Evolutionary conservation across 1,284 basidiomycete genomes (phyloP), one percentile per base, ranked within the genome.

Genomic region (Athelia sp.): DNA sequence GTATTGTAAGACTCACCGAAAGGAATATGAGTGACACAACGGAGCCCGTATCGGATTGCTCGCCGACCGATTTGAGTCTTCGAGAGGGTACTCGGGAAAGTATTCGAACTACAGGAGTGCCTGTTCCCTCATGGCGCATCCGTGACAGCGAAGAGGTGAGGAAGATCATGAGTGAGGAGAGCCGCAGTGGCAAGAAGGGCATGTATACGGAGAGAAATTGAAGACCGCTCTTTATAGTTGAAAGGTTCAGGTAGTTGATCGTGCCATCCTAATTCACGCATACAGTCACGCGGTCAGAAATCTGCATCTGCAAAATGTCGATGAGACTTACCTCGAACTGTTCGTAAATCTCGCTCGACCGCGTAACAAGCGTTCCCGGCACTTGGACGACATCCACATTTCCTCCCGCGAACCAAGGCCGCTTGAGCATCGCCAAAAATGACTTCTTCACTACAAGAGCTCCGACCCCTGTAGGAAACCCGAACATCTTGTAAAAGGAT

Each of bases 401-500:
- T 0, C 90, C 90, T 15, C 90, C 90, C 1, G 90, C 81, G 60
- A 93, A 93, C 87, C 90, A 93, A 0, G 87, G 87, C 2, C 86
- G 74, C 53, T 78, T 69, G 44, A 90, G 71, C 46, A 70, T 68
- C 2, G 64, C 63, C 43, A 89, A 65, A 58, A 89, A 86, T 4
- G 75, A 73, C 56, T 84, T 81, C 62, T 84, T 87, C 40, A 87
- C 82, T 17, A 93, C 66, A 1, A 93, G 72, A 17, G 87, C 87
- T 26, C 90, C 90, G 40, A 93, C 79, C 1, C 90, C 90, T 0
- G 90, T 93, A 8, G 90, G 90, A 58, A 83, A 92, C 24, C 90
- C 90, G 53, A 91, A 90, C 83, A 92, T 90, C 58, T 93, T 93
- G 72, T 93, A 93, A 58, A 92, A 90, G 36, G 85, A 89, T 48